These are phyloP conservation scores for Sugiyamaella castrensis DNA, from an alignment of 1,139 yeast species.

Conservation along the genomic window DNA sequence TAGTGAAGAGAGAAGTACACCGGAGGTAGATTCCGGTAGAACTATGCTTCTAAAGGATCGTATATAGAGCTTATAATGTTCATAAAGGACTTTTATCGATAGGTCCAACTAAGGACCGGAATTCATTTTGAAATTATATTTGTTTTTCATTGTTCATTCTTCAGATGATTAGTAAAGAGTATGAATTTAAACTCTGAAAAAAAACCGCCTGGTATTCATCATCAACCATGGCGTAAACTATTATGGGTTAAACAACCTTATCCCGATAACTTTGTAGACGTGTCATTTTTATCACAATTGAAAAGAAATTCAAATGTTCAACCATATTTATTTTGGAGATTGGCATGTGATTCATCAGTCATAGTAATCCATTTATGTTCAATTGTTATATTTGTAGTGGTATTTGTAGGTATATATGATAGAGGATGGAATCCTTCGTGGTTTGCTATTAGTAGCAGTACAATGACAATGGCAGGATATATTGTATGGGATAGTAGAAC, in stretches of 20 bases:
- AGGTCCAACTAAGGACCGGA: no score
- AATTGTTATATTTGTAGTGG: conserved; percentile 56
- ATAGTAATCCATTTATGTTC: conserved; percentile 64
- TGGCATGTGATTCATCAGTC: conserved; percentile 66
- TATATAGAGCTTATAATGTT: no score
- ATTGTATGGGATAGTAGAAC: conserved; percentile 34
- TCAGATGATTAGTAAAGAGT: no score
- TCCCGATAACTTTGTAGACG: conserved; percentile 89
- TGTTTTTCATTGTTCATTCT: no score
- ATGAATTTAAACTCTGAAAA: no score
- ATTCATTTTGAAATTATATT: no score
- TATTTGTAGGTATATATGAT: conserved; percentile 52
- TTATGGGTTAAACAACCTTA: conserved; percentile 85
- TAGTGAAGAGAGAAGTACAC: no score
- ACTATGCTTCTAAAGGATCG: no score
- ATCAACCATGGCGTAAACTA: conserved; percentile 67
- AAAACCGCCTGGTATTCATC: neutral
- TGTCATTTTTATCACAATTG: conserved; percentile 72
- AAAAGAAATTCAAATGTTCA: conserved; percentile 74
- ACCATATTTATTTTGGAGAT: conserved; percentile 59
- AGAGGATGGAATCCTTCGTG: conserved; percentile 35
- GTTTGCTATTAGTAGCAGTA: conserved; percentile 34
- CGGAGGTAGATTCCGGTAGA: no score
- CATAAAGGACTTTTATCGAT: no score
- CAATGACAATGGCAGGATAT: conserved; percentile 40